A percentile compares a stretch with the other conserved stretches of the same genome.
Conservation (phyloP, 1,284 basidiomycete genomes). For the Apiotrichum laibachii region DNA sequence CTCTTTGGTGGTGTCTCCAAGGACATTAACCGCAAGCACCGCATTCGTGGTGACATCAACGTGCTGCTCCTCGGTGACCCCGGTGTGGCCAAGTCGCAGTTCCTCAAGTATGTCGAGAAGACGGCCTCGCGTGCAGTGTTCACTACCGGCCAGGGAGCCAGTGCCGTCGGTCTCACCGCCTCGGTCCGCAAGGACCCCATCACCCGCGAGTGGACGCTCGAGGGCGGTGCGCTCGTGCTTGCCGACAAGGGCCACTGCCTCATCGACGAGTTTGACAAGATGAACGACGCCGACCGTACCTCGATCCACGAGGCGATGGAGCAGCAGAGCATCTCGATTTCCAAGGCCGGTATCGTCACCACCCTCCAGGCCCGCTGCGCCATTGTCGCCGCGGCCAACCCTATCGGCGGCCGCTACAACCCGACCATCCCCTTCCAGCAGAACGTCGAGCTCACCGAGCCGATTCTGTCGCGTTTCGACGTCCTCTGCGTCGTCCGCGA, state of each 20-base stretch:
- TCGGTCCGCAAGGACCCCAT: constrained; percentile 97
- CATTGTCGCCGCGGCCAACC: constrained; percentile 96
- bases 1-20: constrained; percentile 92
- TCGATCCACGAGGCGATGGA: constrained; percentile 99
- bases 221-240: constrained; percentile 93
- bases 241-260: constrained; percentile 98
- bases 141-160: constrained; percentile 96
- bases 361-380: constrained; percentile 95
- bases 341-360: constrained; percentile 97
- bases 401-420: constrained; percentile 91
- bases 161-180: constrained; percentile 95
- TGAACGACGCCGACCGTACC: constrained; percentile 96
- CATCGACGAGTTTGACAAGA: constrained; percentile 99
- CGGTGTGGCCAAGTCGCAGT: constrained; percentile 98
- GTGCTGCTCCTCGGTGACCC: constrained; percentile 93
- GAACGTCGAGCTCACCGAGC: constrained; percentile 98
- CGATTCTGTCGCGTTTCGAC: constrained; percentile 98
- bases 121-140: constrained; percentile 97
- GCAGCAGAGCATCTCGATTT: constrained; percentile 99
- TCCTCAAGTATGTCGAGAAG: constrained; percentile 98
- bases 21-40: constrained; percentile 94
- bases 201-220: constrained; percentile 96
- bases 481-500: constrained; percentile 98
- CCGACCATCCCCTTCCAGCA: constrained; percentile 97
- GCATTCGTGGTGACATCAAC: constrained; percentile 97